Evolutionary conservation across 805 yeast species (phyloP).

Genomic region (Citeromyces matritensis): DNA sequence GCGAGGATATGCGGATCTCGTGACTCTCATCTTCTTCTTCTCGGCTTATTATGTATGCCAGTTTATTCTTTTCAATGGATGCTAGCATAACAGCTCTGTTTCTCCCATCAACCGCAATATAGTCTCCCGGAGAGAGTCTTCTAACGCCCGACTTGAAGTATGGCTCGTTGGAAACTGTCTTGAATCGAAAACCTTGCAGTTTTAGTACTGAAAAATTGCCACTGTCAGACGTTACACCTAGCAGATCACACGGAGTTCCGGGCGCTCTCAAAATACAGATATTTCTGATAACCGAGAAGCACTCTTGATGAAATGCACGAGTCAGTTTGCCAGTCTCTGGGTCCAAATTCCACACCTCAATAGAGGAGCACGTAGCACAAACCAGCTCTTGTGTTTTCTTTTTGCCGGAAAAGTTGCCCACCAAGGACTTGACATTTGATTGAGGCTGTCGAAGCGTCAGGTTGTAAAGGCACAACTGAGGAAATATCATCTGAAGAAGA

Average conservation of each 20-base stretch:
- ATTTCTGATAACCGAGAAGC: constrained; percentile 43
- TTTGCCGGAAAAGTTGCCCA: constrained; percentile 52
- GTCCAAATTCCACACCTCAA: constrained; percentile 40
- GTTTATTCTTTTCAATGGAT: constrained; percentile 60
- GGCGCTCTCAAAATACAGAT: constrained; percentile 34
- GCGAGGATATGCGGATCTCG: constrained; percentile 42
- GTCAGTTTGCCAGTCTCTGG: constrained; percentile 39
- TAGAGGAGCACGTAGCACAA: constrained; percentile 34
- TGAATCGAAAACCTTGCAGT: constrained; percentile 16
- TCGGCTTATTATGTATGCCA: constrained; percentile 50
- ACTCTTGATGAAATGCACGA: constrained; percentile 23
- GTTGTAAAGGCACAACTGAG: constrained; percentile 43
- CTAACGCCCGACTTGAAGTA: constrained; percentile 63
- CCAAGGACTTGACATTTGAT: constrained; percentile 34
- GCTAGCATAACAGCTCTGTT: constrained; percentile 56
- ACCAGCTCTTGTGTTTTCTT: constrained; percentile 47
- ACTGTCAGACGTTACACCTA: constrained; percentile 68
- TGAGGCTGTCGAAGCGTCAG: constrained; percentile 54
- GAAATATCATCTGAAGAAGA: no score
- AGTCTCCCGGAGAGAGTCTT: constrained; percentile 62
- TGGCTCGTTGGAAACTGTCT: constrained; percentile 40
- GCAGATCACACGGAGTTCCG: constrained; percentile 36
- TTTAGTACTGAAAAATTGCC: constrained; percentile 46
- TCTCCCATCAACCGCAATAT: constrained; percentile 53
- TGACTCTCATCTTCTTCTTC: constrained; percentile 23